Conservation (phyloP, 2,329 filamentous ascomycete genomes). For the Cercospora beticola region DNA sequence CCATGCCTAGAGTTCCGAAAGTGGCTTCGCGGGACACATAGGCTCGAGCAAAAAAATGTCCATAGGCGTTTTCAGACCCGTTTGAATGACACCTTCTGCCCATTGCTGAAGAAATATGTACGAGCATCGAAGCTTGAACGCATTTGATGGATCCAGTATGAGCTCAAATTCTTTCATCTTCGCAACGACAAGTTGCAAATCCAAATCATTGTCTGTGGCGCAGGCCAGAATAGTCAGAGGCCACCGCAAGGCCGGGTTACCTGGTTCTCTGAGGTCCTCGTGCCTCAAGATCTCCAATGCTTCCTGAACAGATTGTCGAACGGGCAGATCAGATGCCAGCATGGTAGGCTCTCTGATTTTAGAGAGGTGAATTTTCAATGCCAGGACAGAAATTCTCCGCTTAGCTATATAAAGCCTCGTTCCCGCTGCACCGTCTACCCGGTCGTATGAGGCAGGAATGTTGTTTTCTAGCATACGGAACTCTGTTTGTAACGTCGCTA, state of each 20-base stretch:
- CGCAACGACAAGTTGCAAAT: conserved; percentile 9
- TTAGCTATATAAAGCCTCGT: conserved; percentile 20
- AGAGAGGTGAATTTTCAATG: conserved; percentile 16
- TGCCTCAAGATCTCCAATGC: conserved; percentile 10
- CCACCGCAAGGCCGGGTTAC: conserved; percentile 23
- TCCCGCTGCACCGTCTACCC: background rate
- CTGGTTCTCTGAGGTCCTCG: conserved; percentile 15
- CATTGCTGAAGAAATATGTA: background rate
- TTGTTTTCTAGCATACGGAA: conserved; percentile 7
- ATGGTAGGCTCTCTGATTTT: conserved; percentile 15
- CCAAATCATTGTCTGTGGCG: conserved; percentile 12
- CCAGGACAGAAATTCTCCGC: conserved; percentile 14
- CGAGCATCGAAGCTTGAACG: conserved; percentile 10
- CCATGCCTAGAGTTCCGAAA: background rate
- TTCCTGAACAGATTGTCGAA: background rate
- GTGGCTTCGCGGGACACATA: background rate
- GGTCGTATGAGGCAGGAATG: conserved; percentile 7
- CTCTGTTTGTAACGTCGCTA: conserved; percentile 3
- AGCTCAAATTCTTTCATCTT: conserved; percentile 17
- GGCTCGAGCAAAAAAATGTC: background rate
- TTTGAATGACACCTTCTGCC: background rate
- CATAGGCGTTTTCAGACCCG: background rate
- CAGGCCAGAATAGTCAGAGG: conserved; percentile 23
- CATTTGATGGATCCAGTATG: conserved; percentile 20
- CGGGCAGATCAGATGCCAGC: background rate